These are phyloP conservation scores for Abrus precatorius DNA, from an alignment of 306 rosid species.

Conservation along the genomic window DNA sequence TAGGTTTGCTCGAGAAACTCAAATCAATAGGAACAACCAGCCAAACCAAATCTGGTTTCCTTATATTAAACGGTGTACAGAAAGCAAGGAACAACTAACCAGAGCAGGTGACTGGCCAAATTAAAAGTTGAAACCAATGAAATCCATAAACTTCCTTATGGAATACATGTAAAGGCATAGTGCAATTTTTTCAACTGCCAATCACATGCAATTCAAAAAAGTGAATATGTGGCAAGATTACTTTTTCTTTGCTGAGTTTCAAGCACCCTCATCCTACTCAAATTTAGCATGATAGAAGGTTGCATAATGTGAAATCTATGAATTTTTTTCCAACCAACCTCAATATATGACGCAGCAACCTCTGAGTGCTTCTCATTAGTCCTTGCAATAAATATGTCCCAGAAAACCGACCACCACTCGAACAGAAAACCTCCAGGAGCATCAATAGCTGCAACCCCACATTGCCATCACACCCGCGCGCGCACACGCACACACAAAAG, in stretches of 20 bases:
- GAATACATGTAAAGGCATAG: background rate
- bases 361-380: constrained; percentile 99
- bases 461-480: constrained; percentile 6
- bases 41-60: too few relatives aligned
- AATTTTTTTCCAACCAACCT: constrained; percentile 64
- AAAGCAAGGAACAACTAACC: constrained; percentile 22
- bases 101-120: constrained; percentile 32
- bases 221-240: background rate
- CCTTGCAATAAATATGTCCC: constrained; percentile 99
- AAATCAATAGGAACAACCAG: too few relatives aligned
- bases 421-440: constrained; percentile 99
- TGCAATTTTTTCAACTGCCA: constrained; percentile 15
- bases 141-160: constrained; percentile 21
- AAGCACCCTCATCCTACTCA: constrained; percentile 32
- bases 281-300: constrained; percentile 30
- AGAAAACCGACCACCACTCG: constrained; percentile 99
- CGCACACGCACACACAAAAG: background rate
- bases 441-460: constrained; percentile 87
- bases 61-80: background rate
- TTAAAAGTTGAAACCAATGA: background rate
- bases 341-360: constrained; percentile 97
- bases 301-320: background rate
- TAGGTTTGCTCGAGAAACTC: too few relatives aligned
- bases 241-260: constrained; percentile 28
- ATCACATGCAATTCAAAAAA: background rate